These are phyloP conservation scores for Crithidia bombi DNA, from an alignment of 208 protist genomes.

Conservation along the genomic window DNA sequence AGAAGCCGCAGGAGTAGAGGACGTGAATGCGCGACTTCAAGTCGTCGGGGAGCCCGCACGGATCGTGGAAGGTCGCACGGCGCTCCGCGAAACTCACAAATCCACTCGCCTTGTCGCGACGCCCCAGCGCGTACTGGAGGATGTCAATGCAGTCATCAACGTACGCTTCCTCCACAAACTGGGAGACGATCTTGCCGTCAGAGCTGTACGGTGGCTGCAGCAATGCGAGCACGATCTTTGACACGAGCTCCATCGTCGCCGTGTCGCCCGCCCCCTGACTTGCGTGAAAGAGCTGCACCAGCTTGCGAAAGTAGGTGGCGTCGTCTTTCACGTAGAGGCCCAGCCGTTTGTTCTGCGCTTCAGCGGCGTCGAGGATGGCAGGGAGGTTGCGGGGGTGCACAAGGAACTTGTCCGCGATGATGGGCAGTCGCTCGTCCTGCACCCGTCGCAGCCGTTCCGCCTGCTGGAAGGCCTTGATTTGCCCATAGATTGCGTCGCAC, in stretches of 20 bases:
- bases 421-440: conserved; percentile 30
- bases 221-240: conserved; percentile 53
- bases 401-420: conserved; percentile 44
- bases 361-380: conserved; percentile 53
- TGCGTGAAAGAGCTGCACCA: conserved; percentile 56
- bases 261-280: conserved; percentile 40
- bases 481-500: conserved; percentile 50
- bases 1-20: conserved; percentile 65
- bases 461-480: conserved; percentile 60
- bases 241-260: conserved; percentile 45
- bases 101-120: conserved; percentile 53
- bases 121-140: conserved; percentile 79
- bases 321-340: conserved; percentile 58
- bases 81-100: conserved; percentile 73
- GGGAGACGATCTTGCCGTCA: conserved; percentile 71
- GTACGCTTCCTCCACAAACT: conserved; percentile 68
- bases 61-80: conserved; percentile 74
- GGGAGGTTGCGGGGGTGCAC: conserved; percentile 65
- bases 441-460: conserved; percentile 30
- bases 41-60: conserved; percentile 51
- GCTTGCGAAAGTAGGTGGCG: conserved; percentile 53
- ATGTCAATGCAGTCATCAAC: conserved; percentile 79
- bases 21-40: conserved; percentile 67
- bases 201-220: conserved; percentile 69
- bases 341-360: conserved; percentile 60